Evolutionary conservation across 371 early-diverging fungal genomes (phyloP).

Genomic region (Capillidium heterosporum): DNA sequence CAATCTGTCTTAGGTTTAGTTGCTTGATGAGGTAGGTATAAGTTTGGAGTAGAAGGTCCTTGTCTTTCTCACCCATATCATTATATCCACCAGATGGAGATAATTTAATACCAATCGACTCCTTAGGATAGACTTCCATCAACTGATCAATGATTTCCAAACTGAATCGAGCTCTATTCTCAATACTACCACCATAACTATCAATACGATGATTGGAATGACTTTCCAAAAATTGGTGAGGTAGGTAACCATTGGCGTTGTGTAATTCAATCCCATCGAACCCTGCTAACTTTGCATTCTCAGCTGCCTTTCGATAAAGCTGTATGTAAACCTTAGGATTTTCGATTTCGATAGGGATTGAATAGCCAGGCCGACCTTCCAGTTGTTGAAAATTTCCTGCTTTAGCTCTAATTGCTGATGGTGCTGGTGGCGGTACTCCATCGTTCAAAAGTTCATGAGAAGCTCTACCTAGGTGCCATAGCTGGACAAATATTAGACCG

Average conservation of each 20-base stretch:
- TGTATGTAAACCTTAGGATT: slow-evolving; percentile 31
- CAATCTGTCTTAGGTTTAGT: slow-evolving; percentile 27
- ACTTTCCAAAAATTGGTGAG: slow-evolving; percentile 31
- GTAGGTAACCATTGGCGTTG: slow-evolving; percentile 37
- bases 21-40: slow-evolving; percentile 27
- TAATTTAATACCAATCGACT: slow-evolving; percentile 46
- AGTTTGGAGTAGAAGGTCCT: slow-evolving; percentile 13
- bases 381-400: slow-evolving; percentile 19
- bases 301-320: slow-evolving; percentile 17
- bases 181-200: slow-evolving; percentile 29
- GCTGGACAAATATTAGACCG: slow-evolving; percentile 41
- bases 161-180: slow-evolving; percentile 28
- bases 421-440: slow-evolving; percentile 9
- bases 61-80: slow-evolving; percentile 39
- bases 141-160: slow-evolving; percentile 21
- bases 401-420: slow-evolving; percentile 21
- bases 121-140: background rate
- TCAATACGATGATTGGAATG: slow-evolving; percentile 33
- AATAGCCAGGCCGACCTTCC: slow-evolving; percentile 13
- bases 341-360: slow-evolving; percentile 23
- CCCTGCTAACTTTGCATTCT: slow-evolving; percentile 15
- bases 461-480: slow-evolving; percentile 59
- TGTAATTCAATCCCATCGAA: slow-evolving; percentile 56
- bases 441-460: background rate
- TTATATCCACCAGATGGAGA: slow-evolving; percentile 23